Evolutionary conservation across 257 asterid genomes (phyloP).

Genomic region (Knoxia roxburghii): DNA sequence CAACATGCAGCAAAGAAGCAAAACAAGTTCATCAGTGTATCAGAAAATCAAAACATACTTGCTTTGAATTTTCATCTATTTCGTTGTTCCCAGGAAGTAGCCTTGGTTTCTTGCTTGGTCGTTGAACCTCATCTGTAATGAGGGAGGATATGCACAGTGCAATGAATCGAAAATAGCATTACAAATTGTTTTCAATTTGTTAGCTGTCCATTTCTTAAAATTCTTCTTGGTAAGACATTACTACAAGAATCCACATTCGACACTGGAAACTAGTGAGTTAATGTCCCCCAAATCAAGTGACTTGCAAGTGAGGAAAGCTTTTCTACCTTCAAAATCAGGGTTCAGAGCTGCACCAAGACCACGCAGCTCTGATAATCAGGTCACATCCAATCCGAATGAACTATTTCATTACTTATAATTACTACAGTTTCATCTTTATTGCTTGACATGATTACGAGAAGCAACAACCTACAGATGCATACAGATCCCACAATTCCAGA

Average conservation of each 20-base stretch:
- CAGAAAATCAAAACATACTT: slow-evolving; percentile 26
- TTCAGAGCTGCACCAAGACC: background rate
- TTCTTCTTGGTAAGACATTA: background rate
- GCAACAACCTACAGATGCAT: background rate
- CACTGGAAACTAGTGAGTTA: background rate
- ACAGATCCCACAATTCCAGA: background rate
- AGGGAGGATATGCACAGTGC: background rate
- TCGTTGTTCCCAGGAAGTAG: slow-evolving; percentile 58
- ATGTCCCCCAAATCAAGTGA: background rate
- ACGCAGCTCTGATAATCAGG: too few relatives aligned
- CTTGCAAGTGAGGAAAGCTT: background rate
- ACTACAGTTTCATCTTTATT: background rate
- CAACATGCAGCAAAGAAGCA: background rate
- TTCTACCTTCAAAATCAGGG: background rate
- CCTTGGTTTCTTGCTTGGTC: slow-evolving; percentile 64
- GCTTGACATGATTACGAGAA: background rate
- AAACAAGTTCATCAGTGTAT: background rate
- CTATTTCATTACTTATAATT: background rate
- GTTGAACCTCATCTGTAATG: slow-evolving; percentile 45
- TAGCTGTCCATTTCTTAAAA: background rate
- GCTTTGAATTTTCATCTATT: slow-evolving; percentile 62
- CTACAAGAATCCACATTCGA: background rate
- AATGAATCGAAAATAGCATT: background rate
- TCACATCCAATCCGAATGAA: background rate
- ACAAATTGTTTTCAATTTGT: background rate